phyloP scores from a whole-genome alignment of 2,329 filamentous ascomycete species.

The Geosmithia flava region DNA sequence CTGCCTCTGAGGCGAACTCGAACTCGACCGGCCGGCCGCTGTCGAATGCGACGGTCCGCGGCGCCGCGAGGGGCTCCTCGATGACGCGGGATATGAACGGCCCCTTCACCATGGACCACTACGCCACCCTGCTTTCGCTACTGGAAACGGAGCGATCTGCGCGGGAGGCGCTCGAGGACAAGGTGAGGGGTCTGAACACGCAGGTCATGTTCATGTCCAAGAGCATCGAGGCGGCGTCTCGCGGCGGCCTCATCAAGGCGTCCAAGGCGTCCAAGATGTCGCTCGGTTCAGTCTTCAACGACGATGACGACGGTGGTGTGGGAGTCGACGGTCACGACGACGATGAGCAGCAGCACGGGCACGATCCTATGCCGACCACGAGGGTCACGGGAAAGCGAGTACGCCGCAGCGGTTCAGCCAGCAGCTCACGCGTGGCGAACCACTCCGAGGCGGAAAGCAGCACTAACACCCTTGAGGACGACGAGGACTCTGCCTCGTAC shows the following conservation, averaged over 20 bases:
- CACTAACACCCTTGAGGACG: slow-evolving; percentile 20
- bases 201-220: slow-evolving; percentile 34
- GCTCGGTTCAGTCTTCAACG: slow-evolving; percentile 27
- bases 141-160: slow-evolving; percentile 45
- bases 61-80: slow-evolving; percentile 29
- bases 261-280: neutral
- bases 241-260: neutral
- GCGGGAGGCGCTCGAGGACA: slow-evolving; percentile 40
- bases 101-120: slow-evolving; percentile 30
- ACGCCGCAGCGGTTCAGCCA: neutral
- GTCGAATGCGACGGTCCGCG: slow-evolving; percentile 35
- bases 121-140: slow-evolving; percentile 35
- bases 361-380: neutral
- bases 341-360: neutral
- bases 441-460: slow-evolving; percentile 4
- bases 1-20: neutral
- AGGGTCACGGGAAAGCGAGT: neutral
- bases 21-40: slow-evolving; percentile 21
- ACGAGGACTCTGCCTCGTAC: slow-evolving; percentile 31
- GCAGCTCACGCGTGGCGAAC: neutral
- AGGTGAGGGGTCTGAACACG: slow-evolving; percentile 40
- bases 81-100: slow-evolving; percentile 18
- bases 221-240: slow-evolving; percentile 9
- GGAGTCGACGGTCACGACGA: slow-evolving; percentile 10
- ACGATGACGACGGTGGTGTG: slow-evolving; percentile 12